Evolutionary conservation across 306 rosid genomes (phyloP), one percentile per base, ranked within the genome.

Genomic region (Lathyrus sativus): DNA sequence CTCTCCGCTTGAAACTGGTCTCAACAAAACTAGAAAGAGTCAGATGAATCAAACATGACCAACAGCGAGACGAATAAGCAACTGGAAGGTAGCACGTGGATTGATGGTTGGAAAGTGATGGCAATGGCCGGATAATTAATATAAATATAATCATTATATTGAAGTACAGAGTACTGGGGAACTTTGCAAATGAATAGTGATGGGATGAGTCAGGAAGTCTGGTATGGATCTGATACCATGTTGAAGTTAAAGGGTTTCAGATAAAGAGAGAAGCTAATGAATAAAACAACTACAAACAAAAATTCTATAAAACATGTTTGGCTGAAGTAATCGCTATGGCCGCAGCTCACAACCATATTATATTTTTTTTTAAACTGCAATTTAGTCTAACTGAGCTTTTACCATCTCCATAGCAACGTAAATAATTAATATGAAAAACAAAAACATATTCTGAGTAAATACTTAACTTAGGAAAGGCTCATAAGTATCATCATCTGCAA

Each of bases 401-500:
- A 56, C 44, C 57, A 62, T 46, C 69, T 39, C 54, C 61, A 24
- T 43, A 55, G 43, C 31, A 72, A 28, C 39, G 42, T 11, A 39
- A 64, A 46, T 9, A 55, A 60, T 44, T 5, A 80, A 51, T 24
- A 71, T 3, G 19, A 31, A 72, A 29, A 37, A 42, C 62, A 68
- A 76, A 54, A 58, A 54, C 71, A 72, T 35, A 51, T 15, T 46
- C 18, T 49, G 76, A 54, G 75, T 61, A 74, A 68, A 74, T 49
- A 80, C 85, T 79, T 72, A 93, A 86, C 97, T 88, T 74, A 93
- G 73, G 88, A 93, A 93, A 78, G 99, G 92, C 68, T 90, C 97
- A 26, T 90, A 88, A 60, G 93, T 79, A 73, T 90, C 96, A 82
- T 88, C 88, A 54, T 72, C 71, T 2, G 85, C 88, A 81, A 90